Evolutionary conservation across 2,329 filamentous ascomycete species (phyloP).

Genomic region (Fonsecaea monophora): DNA sequence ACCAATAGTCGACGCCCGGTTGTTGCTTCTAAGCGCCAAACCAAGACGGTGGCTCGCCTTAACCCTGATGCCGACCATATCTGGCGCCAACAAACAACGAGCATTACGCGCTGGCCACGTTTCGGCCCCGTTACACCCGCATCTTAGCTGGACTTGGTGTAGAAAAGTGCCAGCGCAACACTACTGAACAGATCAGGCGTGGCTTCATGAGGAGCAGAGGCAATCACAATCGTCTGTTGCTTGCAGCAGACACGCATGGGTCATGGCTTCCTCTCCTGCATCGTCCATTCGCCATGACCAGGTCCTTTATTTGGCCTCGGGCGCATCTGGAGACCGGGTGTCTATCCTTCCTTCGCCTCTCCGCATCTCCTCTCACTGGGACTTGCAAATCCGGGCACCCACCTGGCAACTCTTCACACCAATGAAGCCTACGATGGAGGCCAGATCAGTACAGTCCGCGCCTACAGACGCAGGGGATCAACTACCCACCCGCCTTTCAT

Average conservation of each 20-base stretch:
- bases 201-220: background rate
- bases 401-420: background rate
- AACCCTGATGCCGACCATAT: background rate
- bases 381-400: background rate
- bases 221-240: background rate
- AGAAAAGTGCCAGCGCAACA: too few relatives aligned
- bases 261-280: background rate
- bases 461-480: background rate
- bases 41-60: background rate
- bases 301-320: background rate
- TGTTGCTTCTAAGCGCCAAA: background rate
- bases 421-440: background rate
- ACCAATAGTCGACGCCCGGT: background rate
- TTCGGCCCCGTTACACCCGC: background rate
- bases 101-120: constrained; percentile 4
- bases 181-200: too few relatives aligned
- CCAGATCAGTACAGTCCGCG: background rate
- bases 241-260: background rate
- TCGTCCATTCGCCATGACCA: background rate
- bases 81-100: background rate
- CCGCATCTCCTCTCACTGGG: background rate
- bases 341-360: background rate
- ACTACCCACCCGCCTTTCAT: background rate
- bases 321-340: background rate
- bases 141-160: background rate